Percentiles rank a stretch among this genome's conserved stretches.
Conservation (phyloP, 768 basidiomycete species). For the Boletus rubroflammeus region DNA sequence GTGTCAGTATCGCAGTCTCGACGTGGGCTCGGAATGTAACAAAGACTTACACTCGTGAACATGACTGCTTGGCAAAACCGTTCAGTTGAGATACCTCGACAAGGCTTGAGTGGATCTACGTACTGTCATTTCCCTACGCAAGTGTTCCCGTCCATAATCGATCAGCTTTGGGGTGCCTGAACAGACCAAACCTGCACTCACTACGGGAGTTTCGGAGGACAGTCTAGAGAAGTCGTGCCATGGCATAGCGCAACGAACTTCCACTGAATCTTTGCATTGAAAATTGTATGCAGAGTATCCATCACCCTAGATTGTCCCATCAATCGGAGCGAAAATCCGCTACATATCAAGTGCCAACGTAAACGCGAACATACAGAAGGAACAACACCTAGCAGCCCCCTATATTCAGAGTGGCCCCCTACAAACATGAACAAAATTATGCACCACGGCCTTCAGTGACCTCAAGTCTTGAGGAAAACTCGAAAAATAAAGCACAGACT, state of each 20-base stretch:
- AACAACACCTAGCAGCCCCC: background rate
- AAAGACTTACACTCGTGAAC: background rate
- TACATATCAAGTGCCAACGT: background rate
- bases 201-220: background rate
- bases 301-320: background rate
- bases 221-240: background rate
- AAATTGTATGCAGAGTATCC: conserved; percentile 1
- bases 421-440: background rate
- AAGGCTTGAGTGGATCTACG: background rate
- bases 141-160: background rate
- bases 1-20: background rate
- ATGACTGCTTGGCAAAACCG: background rate
- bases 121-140: conserved; percentile 1
- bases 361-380: background rate
- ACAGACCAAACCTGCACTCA: background rate
- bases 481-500: conserved; percentile 6
- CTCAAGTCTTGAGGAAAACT: conserved; percentile 7
- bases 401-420: background rate
- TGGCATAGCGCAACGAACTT: background rate
- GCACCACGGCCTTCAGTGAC: conserved; percentile 6
- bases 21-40: no score
- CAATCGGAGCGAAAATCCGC: background rate
- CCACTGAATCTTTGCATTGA: background rate
- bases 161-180: background rate
- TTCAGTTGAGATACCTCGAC: background rate